Percentiles rank a stretch among this genome's conserved stretches.
These are phyloP conservation scores for Dispira parvispora DNA, from an alignment of 192 early-diverging fungal species.

Conservation along the genomic window DNA sequence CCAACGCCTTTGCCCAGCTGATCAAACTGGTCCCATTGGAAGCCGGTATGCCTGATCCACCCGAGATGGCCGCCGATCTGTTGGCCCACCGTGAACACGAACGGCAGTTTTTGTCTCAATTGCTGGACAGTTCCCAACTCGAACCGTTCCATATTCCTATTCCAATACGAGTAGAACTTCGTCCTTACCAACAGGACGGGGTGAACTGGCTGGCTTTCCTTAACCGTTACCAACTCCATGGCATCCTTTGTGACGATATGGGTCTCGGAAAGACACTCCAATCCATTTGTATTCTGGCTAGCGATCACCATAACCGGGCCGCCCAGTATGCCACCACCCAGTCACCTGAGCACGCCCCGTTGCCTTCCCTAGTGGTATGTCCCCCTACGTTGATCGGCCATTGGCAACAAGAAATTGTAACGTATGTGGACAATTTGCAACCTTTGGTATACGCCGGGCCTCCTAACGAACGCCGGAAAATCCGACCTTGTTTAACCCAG, in stretches of 20 bases:
- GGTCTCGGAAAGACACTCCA: slow-evolving; percentile 96
- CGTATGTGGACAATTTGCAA: slow-evolving; percentile 56
- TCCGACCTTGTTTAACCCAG: slow-evolving; percentile 30
- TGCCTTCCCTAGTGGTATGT: slow-evolving; percentile 85
- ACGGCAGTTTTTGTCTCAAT: slow-evolving; percentile 83
- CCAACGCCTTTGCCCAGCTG: slow-evolving; percentile 88
- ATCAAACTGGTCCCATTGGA: slow-evolving; percentile 94
- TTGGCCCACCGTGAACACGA: slow-evolving; percentile 71
- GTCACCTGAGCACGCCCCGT: slow-evolving; percentile 43
- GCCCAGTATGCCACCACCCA: slow-evolving; percentile 32
- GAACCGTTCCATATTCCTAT: slow-evolving; percentile 77
- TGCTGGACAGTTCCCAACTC: slow-evolving; percentile 75
- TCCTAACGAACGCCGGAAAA: slow-evolving; percentile 51
- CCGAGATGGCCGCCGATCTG: slow-evolving; percentile 64
- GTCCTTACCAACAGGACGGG: slow-evolving; percentile 96
- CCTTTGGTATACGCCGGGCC: slow-evolving; percentile 78
- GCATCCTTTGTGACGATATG: slow-evolving; percentile 98
- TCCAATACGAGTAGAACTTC: slow-evolving; percentile 79
- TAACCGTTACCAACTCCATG: slow-evolving; percentile 91
- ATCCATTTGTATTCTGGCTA: slow-evolving; percentile 85
- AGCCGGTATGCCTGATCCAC: slow-evolving; percentile 85
- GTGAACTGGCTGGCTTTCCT: slow-evolving; percentile 98
- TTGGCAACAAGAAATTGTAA: slow-evolving; percentile 87
- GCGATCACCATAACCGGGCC: slow-evolving; percentile 64
- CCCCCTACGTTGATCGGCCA: slow-evolving; percentile 90